Evolutionary conservation across 2,329 filamentous ascomycete genomes (phyloP).

Genomic region (Ceratocystis diversiconidia): DNA sequence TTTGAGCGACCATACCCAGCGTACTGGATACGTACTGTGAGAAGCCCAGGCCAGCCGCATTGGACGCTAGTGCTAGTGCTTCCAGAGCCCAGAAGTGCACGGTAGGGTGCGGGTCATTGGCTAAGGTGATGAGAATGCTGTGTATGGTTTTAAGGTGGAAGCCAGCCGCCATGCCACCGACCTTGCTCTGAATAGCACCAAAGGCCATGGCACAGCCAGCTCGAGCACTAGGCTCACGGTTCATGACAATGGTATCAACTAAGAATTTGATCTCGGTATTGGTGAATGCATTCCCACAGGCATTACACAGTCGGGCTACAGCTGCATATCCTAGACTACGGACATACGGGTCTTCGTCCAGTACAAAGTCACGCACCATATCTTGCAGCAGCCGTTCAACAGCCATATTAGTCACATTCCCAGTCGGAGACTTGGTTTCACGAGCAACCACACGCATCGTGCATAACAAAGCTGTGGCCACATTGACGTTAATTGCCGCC

Average conservation of each 20-base stretch:
- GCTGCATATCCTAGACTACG: constrained; percentile 75
- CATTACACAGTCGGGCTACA: constrained; percentile 68
- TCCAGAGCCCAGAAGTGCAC: constrained; percentile 96
- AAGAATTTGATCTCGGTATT: constrained; percentile 80
- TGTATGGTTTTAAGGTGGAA: constrained; percentile 94
- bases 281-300: constrained; percentile 77
- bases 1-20: constrained; percentile 81
- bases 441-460: constrained; percentile 72
- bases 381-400: constrained; percentile 79
- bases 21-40: constrained; percentile 80
- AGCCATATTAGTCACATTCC: constrained; percentile 57
- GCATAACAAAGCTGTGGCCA: constrained; percentile 66
- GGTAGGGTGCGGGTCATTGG: constrained; percentile 84
- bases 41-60: constrained; percentile 85
- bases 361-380: constrained; percentile 54
- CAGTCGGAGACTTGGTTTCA: constrained; percentile 58
- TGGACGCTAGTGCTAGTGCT: constrained; percentile 70
- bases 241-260: constrained; percentile 85
- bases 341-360: constrained; percentile 73
- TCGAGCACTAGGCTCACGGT: constrained; percentile 82
- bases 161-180: constrained; percentile 93
- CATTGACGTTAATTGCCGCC: constrained; percentile 81
- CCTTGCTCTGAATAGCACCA: constrained; percentile 84
- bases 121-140: constrained; percentile 95
- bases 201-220: constrained; percentile 90